A percentile compares a stretch with the other conserved stretches of the same genome.
These are phyloP conservation scores for Fusarium floridanum DNA, from an alignment of 2,329 filamentous ascomycete genomes.

Conservation along the genomic window DNA sequence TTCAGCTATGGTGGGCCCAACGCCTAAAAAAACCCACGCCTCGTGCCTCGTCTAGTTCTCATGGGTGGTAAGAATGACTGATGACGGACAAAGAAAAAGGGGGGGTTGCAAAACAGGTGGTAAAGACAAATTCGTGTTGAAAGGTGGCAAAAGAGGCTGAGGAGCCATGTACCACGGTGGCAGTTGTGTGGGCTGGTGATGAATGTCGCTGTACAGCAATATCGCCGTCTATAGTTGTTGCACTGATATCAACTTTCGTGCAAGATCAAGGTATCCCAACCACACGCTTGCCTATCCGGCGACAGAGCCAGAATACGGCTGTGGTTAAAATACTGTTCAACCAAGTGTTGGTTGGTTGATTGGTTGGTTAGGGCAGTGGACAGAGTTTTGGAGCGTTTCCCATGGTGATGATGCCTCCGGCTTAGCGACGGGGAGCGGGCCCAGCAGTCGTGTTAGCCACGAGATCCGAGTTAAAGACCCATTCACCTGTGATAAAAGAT, in stretches of 20 bases:
- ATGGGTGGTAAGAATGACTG: slow-evolving; percentile 18
- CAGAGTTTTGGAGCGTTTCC: neutral
- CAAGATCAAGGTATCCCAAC: slow-evolving; percentile 3
- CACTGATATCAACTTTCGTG: slow-evolving; percentile 11
- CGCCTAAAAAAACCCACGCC: slow-evolving; percentile 24
- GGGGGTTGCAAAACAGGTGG: slow-evolving; percentile 21
- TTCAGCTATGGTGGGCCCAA: slow-evolving; percentile 30
- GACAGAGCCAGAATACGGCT: neutral
- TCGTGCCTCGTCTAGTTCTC: slow-evolving; percentile 32
- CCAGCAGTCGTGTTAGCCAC: slow-evolving; percentile 37
- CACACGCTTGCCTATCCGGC: slow-evolving; percentile 8
- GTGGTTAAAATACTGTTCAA: neutral
- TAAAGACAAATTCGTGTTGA: slow-evolving; percentile 25
- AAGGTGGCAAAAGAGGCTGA: neutral
- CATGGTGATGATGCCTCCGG: neutral
- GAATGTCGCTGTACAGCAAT: slow-evolving; percentile 10
- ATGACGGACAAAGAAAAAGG: slow-evolving; percentile 23
- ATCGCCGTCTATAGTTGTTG: slow-evolving; percentile 22
- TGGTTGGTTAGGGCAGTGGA: neutral
- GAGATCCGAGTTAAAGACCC: slow-evolving; percentile 59
- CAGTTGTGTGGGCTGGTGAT: neutral
- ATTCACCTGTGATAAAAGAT: slow-evolving; percentile 53
- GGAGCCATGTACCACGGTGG: slow-evolving; percentile 5
- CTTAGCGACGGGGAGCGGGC: slow-evolving; percentile 40
- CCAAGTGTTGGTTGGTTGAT: neutral